A percentile compares a stretch with the other conserved stretches of the same genome.
phyloP scores from a whole-genome alignment of 2,329 filamentous ascomycete species.

The Colletotrichum neosansevieriae region DNA sequence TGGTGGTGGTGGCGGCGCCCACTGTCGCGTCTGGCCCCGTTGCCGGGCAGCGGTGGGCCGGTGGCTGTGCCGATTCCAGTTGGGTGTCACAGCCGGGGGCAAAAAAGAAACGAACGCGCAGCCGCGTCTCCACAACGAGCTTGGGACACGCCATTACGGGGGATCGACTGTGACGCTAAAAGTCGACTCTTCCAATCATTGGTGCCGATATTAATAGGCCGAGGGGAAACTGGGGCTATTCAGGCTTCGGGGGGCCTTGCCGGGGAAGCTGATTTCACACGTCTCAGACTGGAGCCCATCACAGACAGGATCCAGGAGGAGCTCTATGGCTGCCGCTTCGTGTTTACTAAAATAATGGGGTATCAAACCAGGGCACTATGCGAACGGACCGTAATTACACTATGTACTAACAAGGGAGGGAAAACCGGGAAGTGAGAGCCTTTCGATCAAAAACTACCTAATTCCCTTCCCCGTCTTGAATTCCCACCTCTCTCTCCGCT shows the following conservation, averaged over 20 bases:
- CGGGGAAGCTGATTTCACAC: conserved; percentile 26
- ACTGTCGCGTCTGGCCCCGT: background rate
- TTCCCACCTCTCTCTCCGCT: background rate
- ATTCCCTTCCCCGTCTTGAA: background rate
- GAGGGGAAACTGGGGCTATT: conserved; percentile 2
- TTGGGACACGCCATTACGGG: conserved; percentile 16
- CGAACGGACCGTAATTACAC: conserved; percentile 11
- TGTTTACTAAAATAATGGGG: conserved; percentile 31
- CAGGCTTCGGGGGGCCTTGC: background rate
- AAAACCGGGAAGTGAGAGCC: background rate
- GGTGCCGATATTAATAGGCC: conserved; percentile 19
- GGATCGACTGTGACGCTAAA: conserved; percentile 21
- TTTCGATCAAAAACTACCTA: conserved; percentile 2
- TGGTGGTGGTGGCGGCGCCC: conserved; percentile 5
- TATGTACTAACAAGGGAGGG: background rate
- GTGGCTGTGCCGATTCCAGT: conserved; percentile 7
- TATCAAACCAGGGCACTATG: background rate
- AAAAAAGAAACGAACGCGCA: background rate
- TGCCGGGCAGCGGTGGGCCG: conserved; percentile 28
- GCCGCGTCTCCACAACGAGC: conserved; percentile 1
- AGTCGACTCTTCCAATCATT: conserved; percentile 22
- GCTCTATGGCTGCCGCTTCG: conserved; percentile 7
- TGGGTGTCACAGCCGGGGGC: background rate
- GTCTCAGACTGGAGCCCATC: conserved; percentile 36
- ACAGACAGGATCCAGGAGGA: conserved; percentile 1